phyloP scores from a whole-genome alignment of 1,284 basidiomycete species.

The Puccinia novopanici region DNA sequence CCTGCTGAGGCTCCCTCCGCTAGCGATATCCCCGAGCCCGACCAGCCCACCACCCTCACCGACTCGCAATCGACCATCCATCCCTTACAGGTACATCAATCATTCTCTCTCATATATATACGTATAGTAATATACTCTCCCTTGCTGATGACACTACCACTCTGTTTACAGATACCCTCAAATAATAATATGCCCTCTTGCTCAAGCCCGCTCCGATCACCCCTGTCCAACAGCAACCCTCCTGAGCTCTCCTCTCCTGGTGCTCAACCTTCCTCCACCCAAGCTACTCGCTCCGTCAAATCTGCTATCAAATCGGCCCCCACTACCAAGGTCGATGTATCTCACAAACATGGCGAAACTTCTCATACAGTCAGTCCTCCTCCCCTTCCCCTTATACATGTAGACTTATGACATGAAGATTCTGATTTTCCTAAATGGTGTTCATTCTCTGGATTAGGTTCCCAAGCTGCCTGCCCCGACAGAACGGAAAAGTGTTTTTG shows the following conservation, averaged over 20 bases:
- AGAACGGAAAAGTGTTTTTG: conserved; percentile 53
- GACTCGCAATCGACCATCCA: not conserved
- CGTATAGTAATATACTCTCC: no score
- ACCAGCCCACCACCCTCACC: not conserved
- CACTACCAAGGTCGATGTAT: conserved; percentile 21
- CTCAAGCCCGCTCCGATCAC: conserved; percentile 8
- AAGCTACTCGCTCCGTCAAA: conserved; percentile 33
- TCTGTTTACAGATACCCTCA: not conserved
- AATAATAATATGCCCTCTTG: not conserved
- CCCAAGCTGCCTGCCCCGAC: not conserved
- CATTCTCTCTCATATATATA: not conserved
- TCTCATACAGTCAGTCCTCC: not conserved
- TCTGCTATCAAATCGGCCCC: not conserved
- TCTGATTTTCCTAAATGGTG: not conserved
- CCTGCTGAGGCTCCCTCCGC: not conserved
- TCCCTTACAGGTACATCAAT: conserved; percentile 1
- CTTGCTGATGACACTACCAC: not conserved
- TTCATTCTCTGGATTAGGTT: not conserved
- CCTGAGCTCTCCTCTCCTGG: not conserved
- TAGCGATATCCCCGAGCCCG: not conserved
- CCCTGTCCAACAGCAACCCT: not conserved
- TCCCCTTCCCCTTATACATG: not conserved
- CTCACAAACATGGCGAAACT: conserved; percentile 20
- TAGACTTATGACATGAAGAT: not conserved
- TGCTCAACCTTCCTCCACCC: not conserved